Evolutionary conservation across 2,329 filamentous ascomycete genomes (phyloP).

Genomic region (Cordyceps farinosa): DNA sequence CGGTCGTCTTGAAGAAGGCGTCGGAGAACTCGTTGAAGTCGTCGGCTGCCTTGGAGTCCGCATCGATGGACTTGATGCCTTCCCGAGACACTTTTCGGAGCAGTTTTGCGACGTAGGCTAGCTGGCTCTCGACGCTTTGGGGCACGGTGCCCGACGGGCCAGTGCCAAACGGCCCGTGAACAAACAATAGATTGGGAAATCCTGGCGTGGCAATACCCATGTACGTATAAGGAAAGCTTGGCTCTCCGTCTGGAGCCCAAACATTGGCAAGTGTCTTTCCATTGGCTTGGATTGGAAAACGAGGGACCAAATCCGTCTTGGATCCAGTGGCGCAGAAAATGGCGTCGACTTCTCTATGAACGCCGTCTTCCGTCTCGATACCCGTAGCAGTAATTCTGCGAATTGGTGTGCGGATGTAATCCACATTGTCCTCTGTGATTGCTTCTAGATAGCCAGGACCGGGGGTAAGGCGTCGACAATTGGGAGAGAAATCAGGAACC

Average conservation of each 20-base stretch:
- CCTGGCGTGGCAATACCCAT: conserved; percentile 59
- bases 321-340: conserved; percentile 68
- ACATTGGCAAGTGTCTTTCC: conserved; percentile 51
- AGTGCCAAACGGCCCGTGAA: conserved; percentile 58
- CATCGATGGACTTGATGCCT: conserved; percentile 60
- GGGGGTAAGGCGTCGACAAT: conserved; percentile 62
- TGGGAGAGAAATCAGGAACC: conserved; percentile 59
- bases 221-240: conserved; percentile 65
- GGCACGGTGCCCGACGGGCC: conserved; percentile 64
- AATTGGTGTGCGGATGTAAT: conserved; percentile 56
- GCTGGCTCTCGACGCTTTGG: conserved; percentile 62
- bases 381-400: conserved; percentile 55
- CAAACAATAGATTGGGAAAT: conserved; percentile 65
- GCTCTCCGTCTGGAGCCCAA: conserved; percentile 54
- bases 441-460: conserved; percentile 67
- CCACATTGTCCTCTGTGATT: conserved; percentile 58
- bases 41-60: conserved; percentile 56
- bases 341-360: conserved; percentile 55
- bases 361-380: conserved; percentile 58
- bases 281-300: conserved; percentile 56
- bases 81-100: conserved; percentile 64
- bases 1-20: conserved; percentile 52
- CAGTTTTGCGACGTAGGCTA: conserved; percentile 63
- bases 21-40: conserved; percentile 60
- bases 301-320: conserved; percentile 55